A percentile compares a stretch with the other conserved stretches of the same genome.
Conservation (phyloP, 1,284 basidiomycete genomes). For the Tylopilus orsonianus region DNA sequence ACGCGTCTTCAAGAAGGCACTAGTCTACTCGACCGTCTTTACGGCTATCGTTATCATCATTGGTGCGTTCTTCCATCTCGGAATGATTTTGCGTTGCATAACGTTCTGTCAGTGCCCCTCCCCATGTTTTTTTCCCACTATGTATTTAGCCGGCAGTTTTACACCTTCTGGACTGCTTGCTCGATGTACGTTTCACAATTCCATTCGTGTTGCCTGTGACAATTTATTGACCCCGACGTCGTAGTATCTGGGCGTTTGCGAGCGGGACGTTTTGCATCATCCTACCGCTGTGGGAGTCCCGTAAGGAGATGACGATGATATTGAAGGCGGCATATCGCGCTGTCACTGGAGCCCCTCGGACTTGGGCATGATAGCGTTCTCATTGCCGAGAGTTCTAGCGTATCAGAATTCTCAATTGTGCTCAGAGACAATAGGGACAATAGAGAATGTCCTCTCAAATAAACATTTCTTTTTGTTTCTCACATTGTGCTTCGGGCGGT, state of each 20-base stretch:
- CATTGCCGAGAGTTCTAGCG: conserved; percentile 3
- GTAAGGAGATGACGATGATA: conserved; percentile 40
- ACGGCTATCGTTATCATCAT: conserved; percentile 42
- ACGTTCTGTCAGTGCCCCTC: conserved; percentile 40
- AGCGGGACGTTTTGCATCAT: conserved; percentile 49
- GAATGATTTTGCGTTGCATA: not conserved
- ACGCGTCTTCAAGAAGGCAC: conserved; percentile 41
- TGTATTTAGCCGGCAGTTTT: conserved; percentile 48
- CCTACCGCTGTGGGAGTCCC: conserved; percentile 48
- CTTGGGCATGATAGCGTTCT: conserved; percentile 1
- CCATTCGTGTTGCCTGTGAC: not conserved
- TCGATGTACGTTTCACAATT: conserved; percentile 38
- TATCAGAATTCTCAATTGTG: conserved; percentile 6
- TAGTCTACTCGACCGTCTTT: conserved; percentile 41
- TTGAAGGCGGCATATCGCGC: conserved; percentile 15
- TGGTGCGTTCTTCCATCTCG: conserved; percentile 29
- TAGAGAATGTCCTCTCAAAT: conserved; percentile 14
- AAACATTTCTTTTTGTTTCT: conserved; percentile 17
- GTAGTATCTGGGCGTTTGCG: conserved; percentile 46
- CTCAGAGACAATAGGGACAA: conserved; percentile 29
- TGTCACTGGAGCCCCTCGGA: not conserved
- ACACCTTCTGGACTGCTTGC: conserved; percentile 51
- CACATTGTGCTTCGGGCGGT: conserved; percentile 13
- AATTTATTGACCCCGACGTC: conserved; percentile 1
- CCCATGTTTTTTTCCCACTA: conserved; percentile 56